Conservation (phyloP, 2,329 filamentous ascomycete species). For the Xylariomycetidae sp. region DNA sequence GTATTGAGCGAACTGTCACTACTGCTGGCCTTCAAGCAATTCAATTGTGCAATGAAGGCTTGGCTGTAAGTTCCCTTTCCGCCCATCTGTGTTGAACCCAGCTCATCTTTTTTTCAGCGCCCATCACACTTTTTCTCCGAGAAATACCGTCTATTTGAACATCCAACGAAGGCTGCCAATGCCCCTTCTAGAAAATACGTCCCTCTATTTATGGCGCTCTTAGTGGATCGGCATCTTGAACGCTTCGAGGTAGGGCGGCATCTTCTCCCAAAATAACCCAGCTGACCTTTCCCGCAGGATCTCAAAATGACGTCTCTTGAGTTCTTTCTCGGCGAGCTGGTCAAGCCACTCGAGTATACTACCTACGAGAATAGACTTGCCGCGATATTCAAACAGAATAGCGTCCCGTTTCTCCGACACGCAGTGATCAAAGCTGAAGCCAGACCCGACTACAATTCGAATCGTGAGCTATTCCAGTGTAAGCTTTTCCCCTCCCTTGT, state of each 20-base stretch:
- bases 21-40: conserved; percentile 41
- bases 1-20: conserved; percentile 37
- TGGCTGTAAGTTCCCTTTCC: no score
- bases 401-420: conserved; percentile 37
- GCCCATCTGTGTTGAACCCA: no score
- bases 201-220: conserved; percentile 44
- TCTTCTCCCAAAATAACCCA: conserved; percentile 2
- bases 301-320: conserved; percentile 39
- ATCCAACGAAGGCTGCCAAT: conserved; percentile 31
- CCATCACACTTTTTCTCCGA: conserved; percentile 35
- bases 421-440: conserved; percentile 30
- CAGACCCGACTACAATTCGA: conserved; percentile 42
- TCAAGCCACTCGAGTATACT: conserved; percentile 41
- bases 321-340: conserved; percentile 47
- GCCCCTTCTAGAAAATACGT: conserved; percentile 39
- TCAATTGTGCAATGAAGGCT: no score
- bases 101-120: conserved; percentile 10
- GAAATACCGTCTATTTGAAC: conserved; percentile 45
- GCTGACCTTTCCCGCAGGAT: conserved; percentile 26
- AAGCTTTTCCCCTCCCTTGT: conserved; percentile 11
- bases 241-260: conserved; percentile 34
- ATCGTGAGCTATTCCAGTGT: conserved; percentile 43
- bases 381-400: conserved; percentile 35
- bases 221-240: conserved; percentile 41
- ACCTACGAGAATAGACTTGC: conserved; percentile 46